Evolutionary conservation across 2,329 filamentous ascomycete genomes (phyloP).

Genomic region (Penicillium sp.): DNA sequence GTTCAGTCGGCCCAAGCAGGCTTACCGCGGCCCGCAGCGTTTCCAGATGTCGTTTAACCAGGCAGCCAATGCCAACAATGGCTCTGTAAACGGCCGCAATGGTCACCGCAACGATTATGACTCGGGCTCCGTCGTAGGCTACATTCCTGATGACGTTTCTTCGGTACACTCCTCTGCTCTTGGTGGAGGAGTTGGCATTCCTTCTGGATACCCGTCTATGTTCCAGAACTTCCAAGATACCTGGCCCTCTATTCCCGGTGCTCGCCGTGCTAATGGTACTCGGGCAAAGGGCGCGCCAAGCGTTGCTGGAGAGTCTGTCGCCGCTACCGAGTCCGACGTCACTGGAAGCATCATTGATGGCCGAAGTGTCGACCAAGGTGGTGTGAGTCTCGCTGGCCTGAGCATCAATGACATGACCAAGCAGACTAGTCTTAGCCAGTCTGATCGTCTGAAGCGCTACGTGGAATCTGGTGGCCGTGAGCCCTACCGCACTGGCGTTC

Average conservation of each 20-base stretch:
- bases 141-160: slow-evolving; percentile 95
- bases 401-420: slow-evolving; percentile 70
- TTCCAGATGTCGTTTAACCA: slow-evolving; percentile 78
- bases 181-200: slow-evolving; percentile 78
- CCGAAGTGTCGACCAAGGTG: slow-evolving; percentile 72
- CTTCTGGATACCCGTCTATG: slow-evolving; percentile 86
- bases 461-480: slow-evolving; percentile 79
- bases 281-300: slow-evolving; percentile 70
- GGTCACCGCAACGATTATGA: slow-evolving; percentile 60
- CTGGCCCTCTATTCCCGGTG: slow-evolving; percentile 81
- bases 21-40: slow-evolving; percentile 82
- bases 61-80: slow-evolving; percentile 59
- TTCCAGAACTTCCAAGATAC: slow-evolving; percentile 89
- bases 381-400: slow-evolving; percentile 83
- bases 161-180: slow-evolving; percentile 91
- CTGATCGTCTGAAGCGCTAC: slow-evolving; percentile 90
- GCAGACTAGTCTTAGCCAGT: slow-evolving; percentile 73
- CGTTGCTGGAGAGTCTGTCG: slow-evolving; percentile 86
- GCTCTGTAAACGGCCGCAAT: slow-evolving; percentile 53
- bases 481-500: slow-evolving; percentile 50
- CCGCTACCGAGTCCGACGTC: slow-evolving; percentile 85
- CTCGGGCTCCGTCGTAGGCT: slow-evolving; percentile 85
- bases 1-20: slow-evolving; percentile 90
- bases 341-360: slow-evolving; percentile 74
- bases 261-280: slow-evolving; percentile 62